These are phyloP conservation scores for Globisporangium heterothallicum DNA, from an alignment of 352 stramenopile species.

Conservation along the genomic window DNA sequence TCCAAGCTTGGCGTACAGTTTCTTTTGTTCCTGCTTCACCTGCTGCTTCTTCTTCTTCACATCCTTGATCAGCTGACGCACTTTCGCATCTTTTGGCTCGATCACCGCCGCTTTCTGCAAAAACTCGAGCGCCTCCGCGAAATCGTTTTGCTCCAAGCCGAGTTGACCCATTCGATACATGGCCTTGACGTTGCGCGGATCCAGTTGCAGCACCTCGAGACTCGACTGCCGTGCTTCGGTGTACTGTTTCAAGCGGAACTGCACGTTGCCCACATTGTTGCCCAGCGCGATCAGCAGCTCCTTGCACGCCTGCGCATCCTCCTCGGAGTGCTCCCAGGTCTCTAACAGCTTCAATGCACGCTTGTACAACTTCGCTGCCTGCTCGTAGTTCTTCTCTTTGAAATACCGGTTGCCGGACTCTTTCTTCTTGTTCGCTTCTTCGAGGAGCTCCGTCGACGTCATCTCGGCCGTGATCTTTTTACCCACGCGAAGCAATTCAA, in stretches of 20 bases:
- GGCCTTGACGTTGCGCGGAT: conserved; percentile 70
- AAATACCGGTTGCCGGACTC: conserved; percentile 80
- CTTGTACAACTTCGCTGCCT: conserved; percentile 82
- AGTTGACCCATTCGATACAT: conserved; percentile 75
- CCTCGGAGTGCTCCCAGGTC: conserved; percentile 57
- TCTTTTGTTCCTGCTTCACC: conserved; percentile 44
- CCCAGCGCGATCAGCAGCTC: conserved; percentile 67
- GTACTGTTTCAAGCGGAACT: conserved; percentile 66
- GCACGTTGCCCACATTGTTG: conserved; percentile 83
- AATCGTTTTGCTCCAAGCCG: conserved; percentile 68
- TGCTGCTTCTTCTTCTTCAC: conserved; percentile 72
- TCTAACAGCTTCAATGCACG: conserved; percentile 76
- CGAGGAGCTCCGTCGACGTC: conserved; percentile 63
- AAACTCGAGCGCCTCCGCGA: conserved; percentile 47
- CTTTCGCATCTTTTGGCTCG: conserved; percentile 61
- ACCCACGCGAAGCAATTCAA: conserved; percentile 58
- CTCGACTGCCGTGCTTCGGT: conserved; percentile 75
- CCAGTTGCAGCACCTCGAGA: conserved; percentile 73
- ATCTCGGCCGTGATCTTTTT: conserved; percentile 70
- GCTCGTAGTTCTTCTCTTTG: conserved; percentile 77
- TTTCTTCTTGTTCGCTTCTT: conserved; percentile 79
- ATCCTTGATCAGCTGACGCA: conserved; percentile 53
- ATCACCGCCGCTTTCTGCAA: conserved; percentile 58
- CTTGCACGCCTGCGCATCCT: conserved; percentile 54
- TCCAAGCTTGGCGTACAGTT: conserved; percentile 67